Percentiles rank a stretch among this genome's conserved stretches.
Evolutionary conservation across 352 stramenopile genomes (phyloP).

Genomic region (Globisporangium nodosum): DNA sequence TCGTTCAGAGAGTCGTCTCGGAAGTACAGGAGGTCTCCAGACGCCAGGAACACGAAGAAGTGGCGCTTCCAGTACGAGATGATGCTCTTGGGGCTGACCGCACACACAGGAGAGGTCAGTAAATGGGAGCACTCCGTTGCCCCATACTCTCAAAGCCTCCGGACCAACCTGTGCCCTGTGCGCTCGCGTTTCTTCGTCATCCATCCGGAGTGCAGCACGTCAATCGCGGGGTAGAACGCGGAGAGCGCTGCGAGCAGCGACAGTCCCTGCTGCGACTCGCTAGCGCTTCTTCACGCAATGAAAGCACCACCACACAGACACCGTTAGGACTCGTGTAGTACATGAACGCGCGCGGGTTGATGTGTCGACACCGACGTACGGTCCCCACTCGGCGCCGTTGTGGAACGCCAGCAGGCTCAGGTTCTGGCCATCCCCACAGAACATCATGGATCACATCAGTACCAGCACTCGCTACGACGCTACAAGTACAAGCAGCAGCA

Average conservation of each 20-base stretch:
- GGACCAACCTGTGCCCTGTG: constrained; percentile 46
- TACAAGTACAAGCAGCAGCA: neutral
- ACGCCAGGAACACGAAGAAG: constrained; percentile 73
- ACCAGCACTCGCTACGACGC: no score
- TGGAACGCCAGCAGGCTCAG: constrained; percentile 73
- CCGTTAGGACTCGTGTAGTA: neutral
- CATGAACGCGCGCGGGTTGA: neutral
- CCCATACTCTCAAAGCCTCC: neutral
- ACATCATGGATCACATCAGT: no score
- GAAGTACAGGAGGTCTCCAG: constrained; percentile 75
- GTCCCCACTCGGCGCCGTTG: constrained; percentile 61
- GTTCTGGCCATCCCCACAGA: constrained; percentile 21
- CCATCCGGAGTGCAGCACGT: constrained; percentile 60
- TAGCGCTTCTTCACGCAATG: constrained; percentile 22
- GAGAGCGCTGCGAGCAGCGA: constrained; percentile 70
- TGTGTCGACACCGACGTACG: constrained; percentile 18
- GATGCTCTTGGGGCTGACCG: constrained; percentile 50
- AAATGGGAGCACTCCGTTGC: neutral
- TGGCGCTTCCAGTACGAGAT: constrained; percentile 85
- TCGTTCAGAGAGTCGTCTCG: constrained; percentile 66
- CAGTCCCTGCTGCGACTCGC: constrained; percentile 71
- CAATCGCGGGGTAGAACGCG: constrained; percentile 68
- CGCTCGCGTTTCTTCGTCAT: constrained; percentile 76
- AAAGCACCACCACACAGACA: no score
- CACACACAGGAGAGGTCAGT: neutral